These are phyloP conservation scores for Ochromonas danica DNA, from an alignment of 108 stramenopile genomes.

Conservation along the genomic window DNA sequence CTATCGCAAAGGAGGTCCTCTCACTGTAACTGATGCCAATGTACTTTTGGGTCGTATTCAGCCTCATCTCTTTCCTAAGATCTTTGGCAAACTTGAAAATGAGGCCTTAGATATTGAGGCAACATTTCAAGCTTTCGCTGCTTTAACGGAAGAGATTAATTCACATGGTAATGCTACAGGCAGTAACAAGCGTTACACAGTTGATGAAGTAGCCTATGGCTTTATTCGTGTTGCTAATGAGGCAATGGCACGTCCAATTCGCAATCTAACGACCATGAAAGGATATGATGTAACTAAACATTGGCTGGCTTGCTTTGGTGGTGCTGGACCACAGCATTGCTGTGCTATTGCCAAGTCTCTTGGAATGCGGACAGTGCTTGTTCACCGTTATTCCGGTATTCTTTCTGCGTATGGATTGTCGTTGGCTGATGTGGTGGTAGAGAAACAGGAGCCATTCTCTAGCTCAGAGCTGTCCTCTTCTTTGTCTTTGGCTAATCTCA, in stretches of 20 bases:
- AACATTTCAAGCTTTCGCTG: conserved; percentile 71
- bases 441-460: conserved; percentile 77
- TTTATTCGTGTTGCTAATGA: conserved; percentile 98
- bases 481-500: conserved; percentile 44
- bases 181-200: neutral
- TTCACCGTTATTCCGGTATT: conserved; percentile 90
- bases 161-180: conserved; percentile 34
- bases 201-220: conserved; percentile 82
- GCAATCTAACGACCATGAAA: conserved; percentile 96
- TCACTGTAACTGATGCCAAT: conserved; percentile 99
- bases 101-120: conserved; percentile 87
- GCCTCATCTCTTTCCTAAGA: conserved; percentile 84
- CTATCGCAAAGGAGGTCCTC: conserved; percentile 81
- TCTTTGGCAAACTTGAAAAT: conserved; percentile 94
- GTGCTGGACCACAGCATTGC: conserved; percentile 96
- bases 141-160: conserved; percentile 63
- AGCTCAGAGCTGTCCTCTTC: conserved; percentile 52
- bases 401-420: conserved; percentile 91
- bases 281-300: conserved; percentile 82
- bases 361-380: conserved; percentile 84
- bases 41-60: conserved; percentile 86
- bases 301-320: conserved; percentile 90
- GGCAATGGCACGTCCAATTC: conserved; percentile 98
- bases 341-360: conserved; percentile 86
- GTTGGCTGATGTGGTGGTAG: conserved; percentile 87